Evolutionary conservation across 495 filamentous ascomycete species (phyloP).

Genomic region (Podospora fimiseda): DNA sequence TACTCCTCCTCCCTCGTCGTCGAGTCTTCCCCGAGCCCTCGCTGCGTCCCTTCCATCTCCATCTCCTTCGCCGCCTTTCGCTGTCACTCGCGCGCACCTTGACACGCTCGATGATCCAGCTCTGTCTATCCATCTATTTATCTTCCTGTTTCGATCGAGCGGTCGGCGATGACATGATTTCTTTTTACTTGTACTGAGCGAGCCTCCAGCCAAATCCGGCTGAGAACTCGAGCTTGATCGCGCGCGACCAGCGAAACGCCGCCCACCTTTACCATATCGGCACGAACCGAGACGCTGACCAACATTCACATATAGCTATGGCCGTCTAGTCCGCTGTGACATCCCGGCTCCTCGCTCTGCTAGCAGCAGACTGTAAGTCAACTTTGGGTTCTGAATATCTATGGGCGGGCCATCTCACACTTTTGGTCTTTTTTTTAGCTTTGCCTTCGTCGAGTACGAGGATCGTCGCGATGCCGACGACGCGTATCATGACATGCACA

Average conservation of each 20-base stretch:
- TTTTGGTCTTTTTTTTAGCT: constrained; percentile 47
- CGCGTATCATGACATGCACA: constrained; percentile 99
- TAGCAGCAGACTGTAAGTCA: constrained; percentile 81
- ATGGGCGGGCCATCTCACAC: too few relatives aligned
- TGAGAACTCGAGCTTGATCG: constrained; percentile 21
- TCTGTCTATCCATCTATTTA: constrained; percentile 31
- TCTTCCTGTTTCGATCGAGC: constrained; percentile 53
- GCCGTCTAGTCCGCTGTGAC: constrained; percentile 96
- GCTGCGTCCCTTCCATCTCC: constrained; percentile 25
- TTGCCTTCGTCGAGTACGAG: constrained; percentile 99
- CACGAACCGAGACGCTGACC: constrained; percentile 35
- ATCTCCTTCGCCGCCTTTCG: constrained; percentile 34
- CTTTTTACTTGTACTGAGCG: constrained; percentile 27
- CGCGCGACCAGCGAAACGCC: constrained; percentile 20
- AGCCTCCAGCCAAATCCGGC: constrained; percentile 33
- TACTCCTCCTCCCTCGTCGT: constrained; percentile 15
- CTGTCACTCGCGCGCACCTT: constrained; percentile 12
- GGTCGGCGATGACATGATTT: constrained; percentile 41
- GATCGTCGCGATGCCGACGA: constrained; percentile 98
- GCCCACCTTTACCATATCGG: constrained; percentile 10
- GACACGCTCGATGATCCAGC: constrained; percentile 21
- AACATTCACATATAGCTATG: constrained; percentile 62
- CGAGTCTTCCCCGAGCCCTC: constrained; percentile 29
- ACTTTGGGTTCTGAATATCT: too few relatives aligned
- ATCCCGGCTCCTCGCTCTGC: constrained; percentile 94